phyloP scores from a whole-genome alignment of 345 rosid species.

The Syzygium aromaticum region DNA sequence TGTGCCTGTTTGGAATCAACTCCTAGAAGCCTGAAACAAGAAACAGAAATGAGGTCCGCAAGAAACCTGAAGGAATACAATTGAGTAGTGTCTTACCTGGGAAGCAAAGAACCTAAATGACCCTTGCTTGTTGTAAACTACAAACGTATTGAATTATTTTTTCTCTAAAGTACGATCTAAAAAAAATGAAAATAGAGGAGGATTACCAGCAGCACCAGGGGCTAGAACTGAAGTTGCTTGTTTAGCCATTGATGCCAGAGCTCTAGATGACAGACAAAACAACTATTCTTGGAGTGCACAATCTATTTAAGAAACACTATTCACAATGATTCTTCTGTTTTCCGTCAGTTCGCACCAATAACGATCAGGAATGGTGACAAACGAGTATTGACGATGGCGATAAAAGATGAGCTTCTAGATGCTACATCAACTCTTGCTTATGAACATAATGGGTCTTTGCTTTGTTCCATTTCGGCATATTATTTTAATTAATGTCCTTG shows the following conservation, averaged over 20 bases:
- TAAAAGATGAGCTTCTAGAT: not conserved
- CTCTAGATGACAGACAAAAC: not conserved
- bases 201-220: not conserved
- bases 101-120: not conserved
- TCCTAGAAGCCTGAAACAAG: not conserved
- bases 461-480: not conserved
- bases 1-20: not conserved
- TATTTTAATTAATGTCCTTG: not conserved
- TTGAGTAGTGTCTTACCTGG: not conserved
- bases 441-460: not conserved
- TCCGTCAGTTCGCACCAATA: fast-evolving
- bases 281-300: not conserved
- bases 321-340: not conserved
- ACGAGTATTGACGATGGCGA: not conserved
- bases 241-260: not conserved
- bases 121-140: not conserved
- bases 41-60: not conserved
- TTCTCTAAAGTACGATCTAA: not conserved
- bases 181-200: not conserved
- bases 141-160: not conserved
- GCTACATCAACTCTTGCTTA: not conserved
- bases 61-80: not conserved
- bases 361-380: not conserved
- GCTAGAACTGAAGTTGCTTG: not conserved
- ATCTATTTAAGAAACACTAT: not conserved